phyloP scores from a whole-genome alignment of 2,329 filamentous ascomycete species.

The Colletotrichum truncatum region DNA sequence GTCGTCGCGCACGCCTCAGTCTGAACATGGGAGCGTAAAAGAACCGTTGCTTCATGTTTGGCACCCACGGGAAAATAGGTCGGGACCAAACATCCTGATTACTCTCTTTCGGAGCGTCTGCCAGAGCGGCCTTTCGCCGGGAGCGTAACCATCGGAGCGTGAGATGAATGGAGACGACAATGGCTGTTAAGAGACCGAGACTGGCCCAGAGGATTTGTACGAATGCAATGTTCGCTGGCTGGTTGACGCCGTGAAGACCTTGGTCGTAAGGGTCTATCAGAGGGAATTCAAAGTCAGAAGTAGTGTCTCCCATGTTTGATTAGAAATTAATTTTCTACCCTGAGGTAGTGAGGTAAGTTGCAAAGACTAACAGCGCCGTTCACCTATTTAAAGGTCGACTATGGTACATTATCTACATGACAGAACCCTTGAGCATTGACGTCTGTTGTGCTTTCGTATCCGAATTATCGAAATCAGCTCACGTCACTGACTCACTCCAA shows the following conservation, averaged over 20 bases:
- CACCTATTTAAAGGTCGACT: too few relatives aligned
- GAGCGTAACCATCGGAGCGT: background rate
- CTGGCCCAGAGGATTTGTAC: constrained; percentile 1
- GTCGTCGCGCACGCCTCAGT: background rate
- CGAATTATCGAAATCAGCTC: too few relatives aligned
- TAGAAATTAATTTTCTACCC: too few relatives aligned
- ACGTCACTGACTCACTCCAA: too few relatives aligned
- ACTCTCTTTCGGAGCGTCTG: background rate
- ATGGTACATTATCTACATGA: too few relatives aligned
- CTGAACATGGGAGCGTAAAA: background rate
- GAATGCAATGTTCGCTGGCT: background rate
- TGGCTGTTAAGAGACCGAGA: background rate
- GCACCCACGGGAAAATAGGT: background rate
- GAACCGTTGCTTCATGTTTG: background rate
- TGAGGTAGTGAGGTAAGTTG: too few relatives aligned
- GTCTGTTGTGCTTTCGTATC: too few relatives aligned
- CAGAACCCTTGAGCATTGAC: too few relatives aligned
- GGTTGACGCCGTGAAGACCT: constrained; percentile 13
- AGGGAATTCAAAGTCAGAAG: too few relatives aligned
- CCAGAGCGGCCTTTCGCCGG: background rate
- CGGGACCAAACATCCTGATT: background rate
- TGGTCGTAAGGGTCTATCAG: background rate
- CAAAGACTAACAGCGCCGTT: too few relatives aligned
- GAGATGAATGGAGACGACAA: background rate
- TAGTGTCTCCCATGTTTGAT: too few relatives aligned